Conservation (phyloP, 1,284 basidiomycete species). For the Sanghuangporus weigelae region DNA sequence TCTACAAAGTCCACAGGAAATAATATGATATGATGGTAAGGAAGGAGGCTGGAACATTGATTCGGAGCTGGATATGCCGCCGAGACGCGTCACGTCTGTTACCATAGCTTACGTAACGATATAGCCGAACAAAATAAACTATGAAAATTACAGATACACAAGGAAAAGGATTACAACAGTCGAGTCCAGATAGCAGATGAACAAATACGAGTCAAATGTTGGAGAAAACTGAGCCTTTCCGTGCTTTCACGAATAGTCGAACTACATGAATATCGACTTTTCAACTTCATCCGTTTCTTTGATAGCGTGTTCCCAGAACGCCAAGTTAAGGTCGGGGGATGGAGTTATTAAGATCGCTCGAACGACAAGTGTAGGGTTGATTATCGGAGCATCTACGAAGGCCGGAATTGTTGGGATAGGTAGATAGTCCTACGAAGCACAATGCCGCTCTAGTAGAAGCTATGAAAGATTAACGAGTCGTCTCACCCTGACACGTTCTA, state of each 20-base stretch:
- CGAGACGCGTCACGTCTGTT: no score
- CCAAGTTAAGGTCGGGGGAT: slow-evolving; percentile 10
- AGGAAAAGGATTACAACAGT: background rate
- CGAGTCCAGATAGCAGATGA: background rate
- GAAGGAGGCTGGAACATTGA: no score
- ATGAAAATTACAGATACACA: background rate
- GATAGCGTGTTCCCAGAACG: slow-evolving; percentile 10
- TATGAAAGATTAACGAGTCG: background rate
- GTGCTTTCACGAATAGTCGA: background rate
- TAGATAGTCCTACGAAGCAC: background rate
- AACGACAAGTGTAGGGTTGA: slow-evolving; percentile 5
- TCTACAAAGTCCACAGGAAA: background rate
- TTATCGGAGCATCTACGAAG: slow-evolving; percentile 8
- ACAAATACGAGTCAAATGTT: no score
- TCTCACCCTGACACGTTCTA: slow-evolving; percentile 5
- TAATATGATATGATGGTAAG: background rate
- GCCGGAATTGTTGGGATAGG: slow-evolving; percentile 12
- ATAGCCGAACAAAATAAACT: no score
- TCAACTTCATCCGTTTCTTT: background rate
- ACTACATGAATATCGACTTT: background rate
- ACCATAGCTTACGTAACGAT: no score
- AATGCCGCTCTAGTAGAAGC: background rate
- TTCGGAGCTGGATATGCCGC: no score
- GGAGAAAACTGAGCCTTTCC: background rate
- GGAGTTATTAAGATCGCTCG: slow-evolving; percentile 14